Evolutionary conservation across 768 basidiomycete genomes (phyloP).

Genomic region (Phlegmacium glaucopus): DNA sequence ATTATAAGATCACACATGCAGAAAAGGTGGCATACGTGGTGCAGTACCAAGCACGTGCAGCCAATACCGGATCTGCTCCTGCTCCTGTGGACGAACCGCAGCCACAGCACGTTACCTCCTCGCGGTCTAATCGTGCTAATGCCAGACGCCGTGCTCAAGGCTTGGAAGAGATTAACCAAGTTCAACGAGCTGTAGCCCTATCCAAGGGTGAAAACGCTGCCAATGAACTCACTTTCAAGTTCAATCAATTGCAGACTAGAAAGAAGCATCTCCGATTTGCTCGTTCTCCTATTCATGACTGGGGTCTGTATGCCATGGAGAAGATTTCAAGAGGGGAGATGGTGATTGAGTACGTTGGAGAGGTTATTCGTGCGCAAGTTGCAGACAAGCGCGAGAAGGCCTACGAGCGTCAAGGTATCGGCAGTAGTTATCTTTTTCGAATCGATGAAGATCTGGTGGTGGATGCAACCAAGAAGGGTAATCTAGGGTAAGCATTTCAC

Average conservation of each 20-base stretch:
- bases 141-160: conserved; percentile 90
- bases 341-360: conserved; percentile 99
- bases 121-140: conserved; percentile 88
- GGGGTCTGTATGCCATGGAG: conserved; percentile 98
- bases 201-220: conserved; percentile 73
- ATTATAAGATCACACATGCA: conserved; percentile 89
- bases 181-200: conserved; percentile 74
- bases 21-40: conserved; percentile 92
- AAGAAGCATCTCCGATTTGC: conserved; percentile 98
- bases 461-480: conserved; percentile 98
- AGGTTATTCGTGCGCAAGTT: conserved; percentile 91
- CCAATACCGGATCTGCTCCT: conserved; percentile 32
- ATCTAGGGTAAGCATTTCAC: conserved; percentile 76
- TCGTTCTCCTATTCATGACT: conserved; percentile 94
- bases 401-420: conserved; percentile 96
- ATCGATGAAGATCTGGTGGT: conserved; percentile 98
- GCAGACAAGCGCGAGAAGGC: conserved; percentile 97
- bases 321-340: conserved; percentile 91
- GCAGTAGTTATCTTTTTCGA: conserved; percentile 95
- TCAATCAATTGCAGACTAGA: conserved; percentile 95
- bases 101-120: conserved; percentile 62
- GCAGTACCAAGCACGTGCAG: conserved; percentile 71
- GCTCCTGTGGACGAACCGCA: conserved; percentile 44
- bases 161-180: conserved; percentile 91
- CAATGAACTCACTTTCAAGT: conserved; percentile 82